These are phyloP conservation scores for Geosmithia morbida DNA, from an alignment of 2,329 filamentous ascomycete species.

Conservation along the genomic window DNA sequence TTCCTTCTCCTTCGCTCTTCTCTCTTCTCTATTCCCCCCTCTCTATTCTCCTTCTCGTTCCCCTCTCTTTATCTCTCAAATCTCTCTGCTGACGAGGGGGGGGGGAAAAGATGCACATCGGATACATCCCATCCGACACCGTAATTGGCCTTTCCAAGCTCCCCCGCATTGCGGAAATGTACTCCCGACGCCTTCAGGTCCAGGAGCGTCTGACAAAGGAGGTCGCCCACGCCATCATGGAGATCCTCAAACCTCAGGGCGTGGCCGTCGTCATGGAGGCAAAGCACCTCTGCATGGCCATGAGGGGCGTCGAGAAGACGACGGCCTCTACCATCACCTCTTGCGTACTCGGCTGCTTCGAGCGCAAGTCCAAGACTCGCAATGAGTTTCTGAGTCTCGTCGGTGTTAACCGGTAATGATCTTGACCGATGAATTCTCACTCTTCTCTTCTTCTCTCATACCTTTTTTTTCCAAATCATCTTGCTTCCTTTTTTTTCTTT, in stretches of 20 bases:
- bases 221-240: constrained; percentile 84
- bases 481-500: neutral
- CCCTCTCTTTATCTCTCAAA: neutral
- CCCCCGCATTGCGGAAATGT: constrained; percentile 94
- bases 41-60: neutral
- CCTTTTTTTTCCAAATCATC: too few relatives aligned
- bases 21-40: neutral
- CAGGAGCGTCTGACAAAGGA: constrained; percentile 95
- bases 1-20: neutral
- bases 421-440: neutral
- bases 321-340: constrained; percentile 80
- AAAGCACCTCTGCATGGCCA: constrained; percentile 95
- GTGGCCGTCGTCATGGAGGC: constrained; percentile 97
- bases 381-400: constrained; percentile 87
- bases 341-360: constrained; percentile 94
- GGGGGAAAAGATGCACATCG: constrained; percentile 76
- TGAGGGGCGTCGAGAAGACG: constrained; percentile 95
- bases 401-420: constrained; percentile 36
- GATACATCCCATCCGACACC: constrained; percentile 83
- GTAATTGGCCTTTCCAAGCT: constrained; percentile 95
- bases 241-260: constrained; percentile 84
- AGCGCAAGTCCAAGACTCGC: constrained; percentile 80
- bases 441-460: neutral
- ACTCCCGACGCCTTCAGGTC: constrained; percentile 81
- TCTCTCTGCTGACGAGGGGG: neutral